Base-by-base conservation (phyloP, 2,329 filamentous ascomycete species). In the Trichoderma cornu-damae region DNA sequence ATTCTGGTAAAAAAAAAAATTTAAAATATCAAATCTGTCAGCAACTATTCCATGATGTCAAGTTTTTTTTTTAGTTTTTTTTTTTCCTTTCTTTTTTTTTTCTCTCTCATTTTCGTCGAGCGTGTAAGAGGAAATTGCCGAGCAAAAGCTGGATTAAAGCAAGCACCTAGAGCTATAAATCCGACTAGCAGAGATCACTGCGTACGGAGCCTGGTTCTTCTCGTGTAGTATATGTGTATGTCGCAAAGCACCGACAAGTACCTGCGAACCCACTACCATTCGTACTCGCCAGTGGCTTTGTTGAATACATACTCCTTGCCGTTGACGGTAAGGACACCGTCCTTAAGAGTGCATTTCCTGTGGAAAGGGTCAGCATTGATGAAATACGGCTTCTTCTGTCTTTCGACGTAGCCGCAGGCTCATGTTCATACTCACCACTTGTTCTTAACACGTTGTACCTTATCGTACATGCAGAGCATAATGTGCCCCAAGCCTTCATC, bases 381-480 rank as follows among this genome's bases (percentile, higher is more conserved):
- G 7, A 6, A 22, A 44, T 9, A 37, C 16, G 11, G 11, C 11
- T 16, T 5, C n/a, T 22, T 11, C 14, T 12, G 16, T n/a, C 26
- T 18, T 12, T 12, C 1, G 16, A 14, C 8, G 3, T 24, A 40
- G 12, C 22, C 35, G n/a, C n/a, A n/a, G n/a, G n/a, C n/a, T n/a
- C 22, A 16, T 6, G 28, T 35, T 44, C 2, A 24, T 38, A 74
- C 79, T 51, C 71, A 86, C 89, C 89, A 94, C 83, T 94, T 99
- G 77, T 97, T 99, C 85, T 99, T 99, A 67, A 97, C 94, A 47
- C 94, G 83, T 75, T 97, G 93, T 8, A 99, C 94, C 78, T 99
- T 99, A 78, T 99, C 94, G 71, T 99, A 99, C 70, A 96, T 96
- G 78, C 94, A 99, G 38, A 99, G 85, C 89, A 99, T 97, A 69